These are phyloP conservation scores for Selaginella moellendorffii DNA, from an alignment of 75 land plant species.

Conservation along the genomic window DNA sequence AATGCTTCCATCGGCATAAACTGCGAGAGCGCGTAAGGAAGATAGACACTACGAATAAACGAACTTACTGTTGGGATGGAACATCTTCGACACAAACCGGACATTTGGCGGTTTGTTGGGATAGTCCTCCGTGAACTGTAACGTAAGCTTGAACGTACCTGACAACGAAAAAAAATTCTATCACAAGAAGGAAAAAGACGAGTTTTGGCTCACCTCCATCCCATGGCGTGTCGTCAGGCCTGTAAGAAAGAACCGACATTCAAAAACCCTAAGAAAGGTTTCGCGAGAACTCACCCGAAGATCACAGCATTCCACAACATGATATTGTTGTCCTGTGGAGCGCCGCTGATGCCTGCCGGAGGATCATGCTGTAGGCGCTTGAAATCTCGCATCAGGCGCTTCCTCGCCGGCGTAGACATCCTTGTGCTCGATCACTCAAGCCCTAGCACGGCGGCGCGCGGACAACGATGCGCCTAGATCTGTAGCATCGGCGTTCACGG, in stretches of 20 bases:
- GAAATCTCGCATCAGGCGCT: constrained; percentile 76
- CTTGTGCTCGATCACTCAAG: no score
- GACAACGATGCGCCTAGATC: neutral
- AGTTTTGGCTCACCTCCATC: constrained; percentile 76
- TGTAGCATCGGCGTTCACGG: neutral
- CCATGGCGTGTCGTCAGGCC: constrained; percentile 98
- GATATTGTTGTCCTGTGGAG: constrained; percentile 78
- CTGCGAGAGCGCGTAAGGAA: neutral
- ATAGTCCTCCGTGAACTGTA: constrained; percentile 87
- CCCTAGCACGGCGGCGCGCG: neutral
- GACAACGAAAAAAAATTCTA: neutral
- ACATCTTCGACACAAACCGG: constrained; percentile 82
- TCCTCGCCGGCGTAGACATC: constrained; percentile 72
- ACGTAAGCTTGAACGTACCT: constrained; percentile 89
- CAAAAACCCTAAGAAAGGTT: neutral
- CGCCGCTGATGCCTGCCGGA: constrained; percentile 77
- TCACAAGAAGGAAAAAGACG: neutral
- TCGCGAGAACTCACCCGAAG: constrained; percentile 36
- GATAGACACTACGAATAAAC: neutral
- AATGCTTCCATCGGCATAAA: constrained; percentile 7
- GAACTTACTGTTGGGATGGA: constrained; percentile 62
- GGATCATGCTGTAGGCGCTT: constrained; percentile 87
- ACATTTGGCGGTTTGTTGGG: constrained; percentile 94
- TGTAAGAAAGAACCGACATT: constrained; percentile 32
- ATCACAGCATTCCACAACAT: constrained; percentile 85